These are phyloP conservation scores for Diaporthe sp. DNA, from an alignment of 2,329 filamentous ascomycete species.

Conservation along the genomic window DNA sequence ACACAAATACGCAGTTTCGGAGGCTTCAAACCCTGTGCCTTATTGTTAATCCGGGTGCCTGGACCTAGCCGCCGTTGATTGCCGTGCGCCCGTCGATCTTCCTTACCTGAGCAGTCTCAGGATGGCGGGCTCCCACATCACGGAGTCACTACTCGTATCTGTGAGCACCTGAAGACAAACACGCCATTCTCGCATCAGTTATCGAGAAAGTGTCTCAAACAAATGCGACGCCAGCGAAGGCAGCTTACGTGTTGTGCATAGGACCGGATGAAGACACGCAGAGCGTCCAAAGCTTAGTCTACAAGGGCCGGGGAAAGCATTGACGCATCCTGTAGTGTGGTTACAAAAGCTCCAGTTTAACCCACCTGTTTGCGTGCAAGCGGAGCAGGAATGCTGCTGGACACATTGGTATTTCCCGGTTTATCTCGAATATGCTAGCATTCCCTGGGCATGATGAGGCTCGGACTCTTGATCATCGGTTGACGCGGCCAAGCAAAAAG, in stretches of 20 bases:
- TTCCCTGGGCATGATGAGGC: not conserved
- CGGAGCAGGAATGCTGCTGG: not conserved
- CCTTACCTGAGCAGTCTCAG: not conserved
- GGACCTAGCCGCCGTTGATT: not conserved
- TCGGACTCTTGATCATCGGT: conserved; percentile 1
- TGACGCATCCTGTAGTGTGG: not conserved
- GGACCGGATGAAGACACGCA: not conserved
- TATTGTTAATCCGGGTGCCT: not conserved
- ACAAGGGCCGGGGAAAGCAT: not conserved
- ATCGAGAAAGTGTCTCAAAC: not conserved
- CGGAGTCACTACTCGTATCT: not conserved
- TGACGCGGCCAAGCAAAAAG: conserved; percentile 2
- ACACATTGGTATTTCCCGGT: not conserved
- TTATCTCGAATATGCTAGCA: not conserved
- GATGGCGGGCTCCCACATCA: not conserved
- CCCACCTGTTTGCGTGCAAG: not conserved
- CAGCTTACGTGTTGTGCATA: not conserved
- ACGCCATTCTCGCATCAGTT: not conserved
- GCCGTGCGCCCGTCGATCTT: not conserved
- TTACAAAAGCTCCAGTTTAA: not conserved
- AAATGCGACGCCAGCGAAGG: not conserved
- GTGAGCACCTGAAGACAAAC: not conserved
- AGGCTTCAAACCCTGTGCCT: not conserved
- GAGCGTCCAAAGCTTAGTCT: not conserved
- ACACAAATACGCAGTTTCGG: not conserved